Base-by-base conservation (phyloP, 192 early-diverging fungal species). In the Spizellomyces sp. region DNA sequence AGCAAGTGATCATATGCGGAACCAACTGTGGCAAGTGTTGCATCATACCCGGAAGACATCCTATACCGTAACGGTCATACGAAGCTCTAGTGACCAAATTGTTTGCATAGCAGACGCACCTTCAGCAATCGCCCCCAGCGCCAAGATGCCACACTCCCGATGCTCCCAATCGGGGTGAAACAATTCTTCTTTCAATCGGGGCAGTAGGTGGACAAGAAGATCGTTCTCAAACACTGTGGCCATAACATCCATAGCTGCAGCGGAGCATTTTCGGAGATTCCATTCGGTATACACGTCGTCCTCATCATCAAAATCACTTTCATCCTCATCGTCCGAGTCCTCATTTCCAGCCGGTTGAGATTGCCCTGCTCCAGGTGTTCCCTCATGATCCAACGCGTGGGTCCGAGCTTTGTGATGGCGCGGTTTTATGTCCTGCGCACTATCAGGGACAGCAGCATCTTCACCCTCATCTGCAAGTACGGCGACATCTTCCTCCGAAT, bases 201-300 rank as follows among this genome's bases (percentile, higher is more conserved):
- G 96, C 75, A 98, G 83, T 60, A 99, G 81, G 68, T 90, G 85
- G 60, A 88, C 82, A 48, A 99, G 82, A 66, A 97, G 83, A 19
- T 89, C 92, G 73, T 92, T 90, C 61, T 87, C 90, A 77, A 93
- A 96, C 2, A 95, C 88, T 42, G 91, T 93, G 15, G 96, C 91
- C 63, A 99, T 75, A 7, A 98, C 92, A 73, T 99, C 98, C 50
- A 99, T 78, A 55, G 96, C 94, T 8, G 96, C 95, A 2, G 98
- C 96, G 8, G 93, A 90, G 85, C 98, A 99, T 81, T 99, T 99
- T 76, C 98, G 90, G 48, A 99, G 77, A 76, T 95, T 99, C 98
- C 98, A 99, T 74, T 96, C 93, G 70, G 86, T 87, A 17, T 95
- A 93, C 42, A 90, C 89, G 66, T 94, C 94, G n/a, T 93, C 88